Conservation (phyloP, 2,329 filamentous ascomycete species). For the Mariannaea elegans region DNA sequence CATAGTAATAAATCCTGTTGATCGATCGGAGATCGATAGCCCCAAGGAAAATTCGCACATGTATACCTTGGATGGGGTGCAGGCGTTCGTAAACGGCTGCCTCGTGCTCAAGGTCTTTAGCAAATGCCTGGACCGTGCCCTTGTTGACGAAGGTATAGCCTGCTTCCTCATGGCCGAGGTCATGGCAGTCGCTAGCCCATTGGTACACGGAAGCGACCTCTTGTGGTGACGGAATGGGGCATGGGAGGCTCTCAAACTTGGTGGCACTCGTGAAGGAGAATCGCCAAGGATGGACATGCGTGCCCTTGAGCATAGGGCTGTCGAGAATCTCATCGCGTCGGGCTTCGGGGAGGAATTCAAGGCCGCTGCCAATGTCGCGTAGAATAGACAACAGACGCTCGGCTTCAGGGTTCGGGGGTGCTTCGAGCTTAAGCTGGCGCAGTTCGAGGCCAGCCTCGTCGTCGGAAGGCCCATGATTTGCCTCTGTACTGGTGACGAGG, state of each 20-base stretch:
- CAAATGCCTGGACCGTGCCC: too few relatives aligned
- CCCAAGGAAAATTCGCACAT: too few relatives aligned
- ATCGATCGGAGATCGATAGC: too few relatives aligned
- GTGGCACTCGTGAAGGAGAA: neutral
- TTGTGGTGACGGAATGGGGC: neutral
- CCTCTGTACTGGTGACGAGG: constrained; percentile 1
- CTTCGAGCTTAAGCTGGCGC: neutral
- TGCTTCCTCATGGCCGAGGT: neutral
- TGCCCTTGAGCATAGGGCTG: neutral
- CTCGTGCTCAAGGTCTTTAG: too few relatives aligned
- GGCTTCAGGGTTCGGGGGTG: neutral
- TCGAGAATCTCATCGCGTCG: neutral
- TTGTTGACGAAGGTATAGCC: too few relatives aligned
- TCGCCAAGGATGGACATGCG: neutral
- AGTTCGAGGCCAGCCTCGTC: constrained; percentile 2
- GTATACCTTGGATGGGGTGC: too few relatives aligned
- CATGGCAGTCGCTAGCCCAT: neutral
- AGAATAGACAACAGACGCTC: neutral
- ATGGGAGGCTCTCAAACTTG: neutral
- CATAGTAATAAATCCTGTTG: too few relatives aligned
- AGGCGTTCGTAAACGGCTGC: too few relatives aligned
- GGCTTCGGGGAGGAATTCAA: neutral
- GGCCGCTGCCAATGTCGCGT: neutral
- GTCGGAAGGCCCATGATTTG: neutral
- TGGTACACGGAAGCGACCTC: neutral